phyloP scores from a whole-genome alignment of 371 early-diverging fungal genomes.

The Rhizopus arrhizus region DNA sequence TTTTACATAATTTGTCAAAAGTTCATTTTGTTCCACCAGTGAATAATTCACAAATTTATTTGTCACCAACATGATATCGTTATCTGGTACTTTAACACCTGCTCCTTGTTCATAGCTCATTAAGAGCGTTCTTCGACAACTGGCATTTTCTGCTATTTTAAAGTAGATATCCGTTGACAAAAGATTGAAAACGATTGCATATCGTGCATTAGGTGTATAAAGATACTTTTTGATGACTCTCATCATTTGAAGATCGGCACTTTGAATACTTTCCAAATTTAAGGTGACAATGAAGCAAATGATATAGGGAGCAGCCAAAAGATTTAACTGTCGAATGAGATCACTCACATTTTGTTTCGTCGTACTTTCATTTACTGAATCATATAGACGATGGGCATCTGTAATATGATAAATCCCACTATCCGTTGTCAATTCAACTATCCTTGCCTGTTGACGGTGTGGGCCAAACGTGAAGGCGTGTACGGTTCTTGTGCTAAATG shows the following conservation, averaged over 20 bases:
- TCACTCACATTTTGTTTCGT: background rate
- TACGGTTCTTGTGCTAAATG: background rate
- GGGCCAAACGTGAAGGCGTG: constrained; percentile 1
- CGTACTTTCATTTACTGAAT: background rate
- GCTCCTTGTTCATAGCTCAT: background rate
- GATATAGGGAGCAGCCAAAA: background rate
- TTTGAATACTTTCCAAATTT: background rate
- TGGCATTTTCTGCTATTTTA: background rate
- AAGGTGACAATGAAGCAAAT: constrained; percentile 1
- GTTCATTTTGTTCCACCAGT: background rate
- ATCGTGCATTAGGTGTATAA: background rate
- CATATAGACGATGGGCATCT: constrained; percentile 2
- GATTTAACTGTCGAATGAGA: background rate
- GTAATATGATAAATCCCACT: background rate
- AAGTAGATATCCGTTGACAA: background rate
- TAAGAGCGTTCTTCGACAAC: background rate
- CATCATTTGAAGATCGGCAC: constrained; percentile 1
- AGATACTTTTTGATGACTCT: background rate
- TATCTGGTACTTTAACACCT: background rate
- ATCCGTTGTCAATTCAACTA: constrained; percentile 1
- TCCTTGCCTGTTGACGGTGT: background rate
- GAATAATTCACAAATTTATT: background rate
- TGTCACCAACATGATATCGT: constrained; percentile 1
- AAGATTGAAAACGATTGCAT: background rate
- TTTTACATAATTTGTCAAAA: constrained; percentile 1